Percentiles rank a stretch among this genome's conserved stretches.
Evolutionary conservation across 495 filamentous ascomycete genomes (phyloP).

Genomic region (Haplographium delicatum): DNA sequence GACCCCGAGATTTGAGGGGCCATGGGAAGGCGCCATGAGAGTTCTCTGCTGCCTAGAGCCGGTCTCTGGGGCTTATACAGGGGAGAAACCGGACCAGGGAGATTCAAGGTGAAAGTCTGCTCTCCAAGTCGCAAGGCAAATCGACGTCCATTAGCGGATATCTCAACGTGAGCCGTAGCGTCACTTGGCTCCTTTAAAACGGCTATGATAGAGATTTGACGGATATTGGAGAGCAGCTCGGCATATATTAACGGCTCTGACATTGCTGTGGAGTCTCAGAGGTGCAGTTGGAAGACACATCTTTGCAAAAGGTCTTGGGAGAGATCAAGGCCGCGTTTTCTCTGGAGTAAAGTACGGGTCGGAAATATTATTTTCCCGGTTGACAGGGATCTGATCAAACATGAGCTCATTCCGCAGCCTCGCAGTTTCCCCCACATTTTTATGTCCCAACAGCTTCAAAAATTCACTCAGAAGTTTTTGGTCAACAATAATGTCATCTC

Average conservation of each 20-base stretch:
- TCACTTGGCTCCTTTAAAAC: conserved; percentile 50
- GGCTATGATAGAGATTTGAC: conserved; percentile 70
- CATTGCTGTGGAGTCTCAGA: conserved; percentile 23
- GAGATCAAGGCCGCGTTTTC: background rate
- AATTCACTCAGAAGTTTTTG: conserved; percentile 9
- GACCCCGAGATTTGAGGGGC: conserved; percentile 32
- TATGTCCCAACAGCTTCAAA: conserved; percentile 17
- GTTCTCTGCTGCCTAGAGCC: conserved; percentile 33
- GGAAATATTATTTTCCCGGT: background rate
- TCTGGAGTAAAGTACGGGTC: background rate
- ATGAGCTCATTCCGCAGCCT: conserved; percentile 15
- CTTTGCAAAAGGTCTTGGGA: background rate
- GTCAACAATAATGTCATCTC: conserved; percentile 30
- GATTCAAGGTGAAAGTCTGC: conserved; percentile 47
- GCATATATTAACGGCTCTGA: conserved; percentile 60
- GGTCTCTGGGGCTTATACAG: conserved; percentile 31
- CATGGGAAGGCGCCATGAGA: conserved; percentile 70
- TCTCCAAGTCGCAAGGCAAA: conserved; percentile 52
- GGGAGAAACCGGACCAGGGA: conserved; percentile 55
- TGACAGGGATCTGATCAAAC: background rate
- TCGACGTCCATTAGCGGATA: conserved; percentile 44
- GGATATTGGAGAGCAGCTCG: conserved; percentile 83
- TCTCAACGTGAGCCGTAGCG: conserved; percentile 39
- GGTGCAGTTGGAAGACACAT: background rate
- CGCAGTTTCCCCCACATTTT: conserved; percentile 12